Evolutionary conservation across 371 early-diverging fungal species (phyloP).

Genomic region (Blastocladiella emersonii): DNA sequence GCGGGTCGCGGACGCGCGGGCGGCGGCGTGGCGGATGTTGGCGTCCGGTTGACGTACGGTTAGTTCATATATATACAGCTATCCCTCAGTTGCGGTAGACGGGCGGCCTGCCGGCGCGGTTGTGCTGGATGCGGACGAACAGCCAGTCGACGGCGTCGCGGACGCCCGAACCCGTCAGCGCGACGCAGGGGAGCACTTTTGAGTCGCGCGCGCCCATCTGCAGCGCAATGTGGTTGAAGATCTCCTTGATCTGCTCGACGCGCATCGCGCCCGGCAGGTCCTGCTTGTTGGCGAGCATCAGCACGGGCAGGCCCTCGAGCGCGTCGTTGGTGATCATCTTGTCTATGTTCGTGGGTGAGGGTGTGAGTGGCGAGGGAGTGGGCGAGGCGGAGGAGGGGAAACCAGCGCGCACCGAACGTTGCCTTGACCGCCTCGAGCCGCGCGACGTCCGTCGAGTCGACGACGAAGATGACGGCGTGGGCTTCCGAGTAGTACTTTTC

Average conservation of each 20-base stretch:
- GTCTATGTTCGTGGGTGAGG: conserved; percentile 21
- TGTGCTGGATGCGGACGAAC: conserved; percentile 53
- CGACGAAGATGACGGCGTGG: conserved; percentile 85
- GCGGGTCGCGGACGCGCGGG: too few species aligned
- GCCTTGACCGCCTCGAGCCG: conserved; percentile 38
- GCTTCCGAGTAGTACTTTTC: conserved; percentile 83
- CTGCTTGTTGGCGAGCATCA: conserved; percentile 90
- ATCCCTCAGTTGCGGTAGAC: conserved; percentile 28
- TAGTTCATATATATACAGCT: too few species aligned
- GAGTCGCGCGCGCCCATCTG: conserved; percentile 46
- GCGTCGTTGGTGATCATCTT: conserved; percentile 54
- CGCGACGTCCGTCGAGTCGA: conserved; percentile 67
- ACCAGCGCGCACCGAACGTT: not conserved
- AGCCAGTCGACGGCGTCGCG: conserved; percentile 80
- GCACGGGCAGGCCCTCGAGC: conserved; percentile 74
- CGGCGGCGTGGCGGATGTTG: too few species aligned
- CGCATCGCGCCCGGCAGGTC: conserved; percentile 56
- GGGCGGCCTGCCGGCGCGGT: conserved; percentile 66
- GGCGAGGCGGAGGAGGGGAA: not conserved
- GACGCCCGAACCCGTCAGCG: conserved; percentile 42
- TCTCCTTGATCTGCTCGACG: conserved; percentile 78
- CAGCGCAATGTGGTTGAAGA: conserved; percentile 76
- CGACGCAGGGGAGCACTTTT: conserved; percentile 19
- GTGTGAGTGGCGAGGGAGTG: not conserved
- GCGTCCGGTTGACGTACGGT: too few species aligned